Base-by-base conservation (phyloP, 192 early-diverging fungal genomes). In the Jimgerdemannia flammicorona region DNA sequence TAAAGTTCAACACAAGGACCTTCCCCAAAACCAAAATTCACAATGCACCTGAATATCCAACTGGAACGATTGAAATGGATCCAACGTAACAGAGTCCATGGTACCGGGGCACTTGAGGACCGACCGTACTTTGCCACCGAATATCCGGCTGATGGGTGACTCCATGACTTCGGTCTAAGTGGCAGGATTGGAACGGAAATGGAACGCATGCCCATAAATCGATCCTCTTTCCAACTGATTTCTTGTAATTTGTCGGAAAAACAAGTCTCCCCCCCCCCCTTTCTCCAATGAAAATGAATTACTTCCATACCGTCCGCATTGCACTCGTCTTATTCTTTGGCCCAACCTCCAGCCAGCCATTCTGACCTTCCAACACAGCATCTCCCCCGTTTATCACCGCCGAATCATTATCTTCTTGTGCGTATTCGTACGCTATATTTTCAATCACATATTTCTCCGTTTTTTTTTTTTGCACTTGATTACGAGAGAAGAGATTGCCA, bases 291-390 rank as follows among this genome's bases (percentile, higher is more conserved):
- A 67, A 11, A 29, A 29, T 29, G 29, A 67, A 11, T 19, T 54
- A 63, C 3, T 40, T 64, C 78, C 72, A 79, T 78, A 87, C 87
- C 77, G 76, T 78, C 69, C 90, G 90, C 66, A 90, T 90, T 79
- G 80, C 86, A 4, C 85, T 82, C 3, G 88, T 87, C 85, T 90
- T 92, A 81, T 96, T 94, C 68, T 95, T 95, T 1, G 79, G 87
- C 3, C 97, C 97, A 8, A 99, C 97, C 80, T 98, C 95, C 65
- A 93, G 73, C 98, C 98, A 99, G 6, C 80, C 87, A 11, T 89
- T 86, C 6, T 82, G 79, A 63, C 77, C 80, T 7, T 74, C 75
- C 20, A 78, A 75, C 29, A 77, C 69, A 41, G 76, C 68, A 40
- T 68, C 67, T 41, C 29, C 19, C 6, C 40, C 19, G 14, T 74